phyloP scores from a whole-genome alignment of 2,329 filamentous ascomycete species.

The Scytalidium lignicola region DNA sequence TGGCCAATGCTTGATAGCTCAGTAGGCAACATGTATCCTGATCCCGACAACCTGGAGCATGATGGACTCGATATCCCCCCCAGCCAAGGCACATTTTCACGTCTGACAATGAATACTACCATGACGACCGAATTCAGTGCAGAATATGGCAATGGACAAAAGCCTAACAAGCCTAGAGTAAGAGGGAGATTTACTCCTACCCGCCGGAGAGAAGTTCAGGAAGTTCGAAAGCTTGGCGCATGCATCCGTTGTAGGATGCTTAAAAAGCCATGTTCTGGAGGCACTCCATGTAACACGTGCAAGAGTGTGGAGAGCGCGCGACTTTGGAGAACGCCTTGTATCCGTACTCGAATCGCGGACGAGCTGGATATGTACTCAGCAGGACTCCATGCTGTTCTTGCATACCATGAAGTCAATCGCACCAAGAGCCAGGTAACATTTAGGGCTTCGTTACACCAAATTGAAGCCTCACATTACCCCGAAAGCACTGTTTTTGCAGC shows the following conservation, averaged over 20 bases:
- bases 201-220: slow-evolving; percentile 60
- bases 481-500: slow-evolving; percentile 32
- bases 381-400: slow-evolving; percentile 57
- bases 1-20: slow-evolving; percentile 25
- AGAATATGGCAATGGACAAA: slow-evolving; percentile 26
- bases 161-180: slow-evolving; percentile 35
- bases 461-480: slow-evolving; percentile 56
- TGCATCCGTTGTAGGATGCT: slow-evolving; percentile 63
- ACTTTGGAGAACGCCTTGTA: slow-evolving; percentile 61
- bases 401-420: slow-evolving; percentile 53
- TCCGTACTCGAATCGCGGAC: slow-evolving; percentile 56
- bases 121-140: slow-evolving; percentile 27
- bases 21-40: slow-evolving; percentile 14
- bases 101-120: slow-evolving; percentile 18
- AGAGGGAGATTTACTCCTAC: slow-evolving; percentile 52
- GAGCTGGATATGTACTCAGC: slow-evolving; percentile 60
- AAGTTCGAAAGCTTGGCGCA: slow-evolving; percentile 59
- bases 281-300: slow-evolving; percentile 58
- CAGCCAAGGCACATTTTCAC: slow-evolving; percentile 12
- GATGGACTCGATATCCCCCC: slow-evolving; percentile 4
- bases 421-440: slow-evolving; percentile 47
- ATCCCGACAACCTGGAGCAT: slow-evolving; percentile 12
- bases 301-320: slow-evolving; percentile 58
- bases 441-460: slow-evolving; percentile 35
- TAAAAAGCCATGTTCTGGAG: slow-evolving; percentile 61